Base-by-base conservation (phyloP, 1,284 basidiomycete genomes). In the Leccinum subfulvum region DNA sequence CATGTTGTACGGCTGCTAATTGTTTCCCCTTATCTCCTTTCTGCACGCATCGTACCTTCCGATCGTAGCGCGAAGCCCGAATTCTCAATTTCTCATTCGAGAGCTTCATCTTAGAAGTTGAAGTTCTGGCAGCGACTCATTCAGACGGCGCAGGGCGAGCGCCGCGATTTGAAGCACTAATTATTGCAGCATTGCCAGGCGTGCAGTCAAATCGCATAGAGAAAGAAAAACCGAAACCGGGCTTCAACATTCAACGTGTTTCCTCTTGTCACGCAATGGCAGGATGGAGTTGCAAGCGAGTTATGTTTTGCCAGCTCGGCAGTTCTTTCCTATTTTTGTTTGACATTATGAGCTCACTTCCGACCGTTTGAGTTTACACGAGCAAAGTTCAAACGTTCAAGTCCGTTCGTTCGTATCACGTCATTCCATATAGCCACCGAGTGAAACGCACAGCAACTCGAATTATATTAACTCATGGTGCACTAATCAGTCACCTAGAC, bases 1-100 rank as follows among this genome's bases (percentile, higher is more conserved):
- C 21, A 57, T 65, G 72, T 71, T 70, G 65, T 69, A 67, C 61
- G 55, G 49, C 62, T 57, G 9, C 49, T 23, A 67, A 67, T 64
- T 70, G 64, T 66, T 47, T 47, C 44, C 11, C 61, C 68, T 67
- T 75, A 73, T 75, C 71, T 68, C 71, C 71, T 69, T 73, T 65
- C 61, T 61, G 64, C 65, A 66, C 62, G 41, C 7, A 52, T 52
- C 51, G 51, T 28, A 39, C 59, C 62, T 63, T 68, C 62, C 61
- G 59, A 71, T 73, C 62, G 35, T 51, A 63, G 10, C 55, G 57
- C 44, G 26, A 63, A 56, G 33, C 55, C 44, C 11, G 39, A 16
- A n/a, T 49, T 23, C 47, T 18, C 47, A 49, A 9, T 47, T 47
- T 39, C 37, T 8, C 7, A n/a, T 41, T 39, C 14, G 37, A 39